These are phyloP conservation scores for Elsinoe australis DNA, from an alignment of 2,329 filamentous ascomycete species.

Conservation along the genomic window DNA sequence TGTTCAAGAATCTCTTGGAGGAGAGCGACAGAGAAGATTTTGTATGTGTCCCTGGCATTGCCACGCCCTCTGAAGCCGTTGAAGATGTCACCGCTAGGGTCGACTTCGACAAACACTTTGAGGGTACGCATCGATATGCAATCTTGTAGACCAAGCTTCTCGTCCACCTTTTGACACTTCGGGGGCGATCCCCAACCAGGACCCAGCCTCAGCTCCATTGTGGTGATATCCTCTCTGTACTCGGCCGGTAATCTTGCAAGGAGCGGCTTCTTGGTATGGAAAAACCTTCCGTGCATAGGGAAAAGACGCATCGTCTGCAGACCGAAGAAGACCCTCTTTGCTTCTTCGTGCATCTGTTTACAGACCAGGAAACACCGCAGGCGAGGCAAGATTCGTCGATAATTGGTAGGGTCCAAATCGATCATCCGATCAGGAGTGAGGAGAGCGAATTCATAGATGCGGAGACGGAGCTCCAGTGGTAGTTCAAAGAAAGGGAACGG, in stretches of 20 bases:
- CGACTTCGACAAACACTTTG: conserved; percentile 63
- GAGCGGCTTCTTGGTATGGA: conserved; percentile 65
- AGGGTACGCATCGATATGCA: conserved; percentile 53
- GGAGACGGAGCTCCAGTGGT: conserved; percentile 61
- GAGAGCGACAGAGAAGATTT: conserved; percentile 54
- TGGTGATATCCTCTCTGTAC: conserved; percentile 54
- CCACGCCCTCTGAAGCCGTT: conserved; percentile 52
- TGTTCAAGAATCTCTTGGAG: conserved; percentile 50
- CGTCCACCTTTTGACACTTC: conserved; percentile 60
- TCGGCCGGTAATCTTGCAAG: conserved; percentile 56
- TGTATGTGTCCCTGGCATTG: conserved; percentile 60
- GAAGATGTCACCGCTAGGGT: conserved; percentile 58
- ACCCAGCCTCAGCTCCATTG: conserved; percentile 62
- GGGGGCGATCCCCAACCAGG: conserved; percentile 67
- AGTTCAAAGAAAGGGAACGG: conserved; percentile 60
- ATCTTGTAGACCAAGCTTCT: conserved; percentile 55
- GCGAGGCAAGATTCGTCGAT: conserved; percentile 50
- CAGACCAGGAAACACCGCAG: conserved; percentile 56
- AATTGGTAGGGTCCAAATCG: conserved; percentile 61
- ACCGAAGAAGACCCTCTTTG: conserved; percentile 59
- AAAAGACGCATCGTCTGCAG: conserved; percentile 56
- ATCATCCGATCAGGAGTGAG: conserved; percentile 46
- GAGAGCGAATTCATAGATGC: conserved; percentile 61
- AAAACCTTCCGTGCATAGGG: conserved; percentile 57
- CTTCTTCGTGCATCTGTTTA: conserved; percentile 54